Percentiles rank a stretch among this genome's conserved stretches.
These are phyloP conservation scores for Phaeophleospora eucalypticola DNA, from an alignment of 2,329 filamentous ascomycete genomes.

Conservation along the genomic window DNA sequence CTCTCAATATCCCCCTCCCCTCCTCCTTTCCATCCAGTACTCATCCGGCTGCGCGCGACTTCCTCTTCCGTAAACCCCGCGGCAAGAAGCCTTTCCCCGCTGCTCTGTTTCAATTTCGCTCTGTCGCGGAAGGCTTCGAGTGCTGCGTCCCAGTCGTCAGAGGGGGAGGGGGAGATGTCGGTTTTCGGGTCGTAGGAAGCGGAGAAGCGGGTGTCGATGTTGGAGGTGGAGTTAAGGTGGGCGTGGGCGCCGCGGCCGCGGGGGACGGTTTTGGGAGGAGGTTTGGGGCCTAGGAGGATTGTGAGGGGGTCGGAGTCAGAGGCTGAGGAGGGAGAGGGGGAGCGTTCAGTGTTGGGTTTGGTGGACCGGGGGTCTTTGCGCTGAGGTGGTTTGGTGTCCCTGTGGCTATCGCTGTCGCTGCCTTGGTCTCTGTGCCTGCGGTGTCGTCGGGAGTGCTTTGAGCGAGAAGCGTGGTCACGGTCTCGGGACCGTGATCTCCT, in stretches of 20 bases:
- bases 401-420: constrained; percentile 1
- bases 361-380: background rate
- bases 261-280: constrained; percentile 44
- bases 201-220: constrained; percentile 73
- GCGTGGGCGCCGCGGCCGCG: constrained; percentile 68
- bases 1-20: constrained; percentile 57
- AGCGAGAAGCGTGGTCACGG: no score
- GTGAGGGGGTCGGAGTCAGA: constrained; percentile 66
- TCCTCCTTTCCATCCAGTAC: constrained; percentile 56
- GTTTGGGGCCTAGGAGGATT: constrained; percentile 68
- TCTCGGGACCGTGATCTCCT: constrained; percentile 6
- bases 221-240: constrained; percentile 54
- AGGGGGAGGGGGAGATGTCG: no score
- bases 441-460: no score
- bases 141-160: constrained; percentile 79
- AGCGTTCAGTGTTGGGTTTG: background rate
- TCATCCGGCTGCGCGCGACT: constrained; percentile 58
- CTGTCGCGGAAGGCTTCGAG: constrained; percentile 75
- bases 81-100: constrained; percentile 68
- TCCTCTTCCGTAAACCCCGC: constrained; percentile 73
- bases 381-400: constrained; percentile 1
- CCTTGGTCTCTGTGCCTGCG: background rate
- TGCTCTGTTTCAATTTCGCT: constrained; percentile 70
- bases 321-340: background rate
- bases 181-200: constrained; percentile 58